Percentiles rank a stretch among this genome's conserved stretches.
Conservation (phyloP, 164 flowering plant genomes). For the Pachysandra terminalis region DNA sequence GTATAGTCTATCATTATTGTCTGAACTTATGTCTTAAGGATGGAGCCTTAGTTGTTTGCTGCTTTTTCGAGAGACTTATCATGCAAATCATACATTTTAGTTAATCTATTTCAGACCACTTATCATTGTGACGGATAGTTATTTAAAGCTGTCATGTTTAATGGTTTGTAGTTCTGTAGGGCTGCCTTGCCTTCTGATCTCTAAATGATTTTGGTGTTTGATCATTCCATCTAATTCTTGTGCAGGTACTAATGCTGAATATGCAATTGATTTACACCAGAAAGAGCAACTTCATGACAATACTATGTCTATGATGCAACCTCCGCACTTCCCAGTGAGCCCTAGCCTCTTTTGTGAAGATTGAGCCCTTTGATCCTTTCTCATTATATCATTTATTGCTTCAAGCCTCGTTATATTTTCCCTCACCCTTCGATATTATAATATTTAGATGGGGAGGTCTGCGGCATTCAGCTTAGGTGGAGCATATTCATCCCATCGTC, state of each 20-base stretch:
- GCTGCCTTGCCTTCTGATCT: no score
- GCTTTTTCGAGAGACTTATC: no score
- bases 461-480: slow-evolving; percentile 26
- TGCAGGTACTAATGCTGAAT: slow-evolving; percentile 37
- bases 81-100: no score
- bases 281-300: slow-evolving; percentile 39
- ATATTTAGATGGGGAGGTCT: slow-evolving; percentile 29
- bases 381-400: not conserved
- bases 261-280: slow-evolving; percentile 36
- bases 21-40: no score
- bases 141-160: no score
- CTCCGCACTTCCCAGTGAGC: slow-evolving; percentile 36
- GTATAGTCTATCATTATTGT: no score
- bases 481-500: slow-evolving; percentile 28
- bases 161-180: no score
- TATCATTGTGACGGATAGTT: no score
- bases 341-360: not conserved
- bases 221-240: slow-evolving; percentile 5
- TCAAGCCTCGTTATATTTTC: not conserved
- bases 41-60: no score
- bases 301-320: slow-evolving; percentile 31
- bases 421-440: no score
- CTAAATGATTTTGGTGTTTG: not conserved
- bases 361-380: not conserved
- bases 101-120: no score